Base-by-base conservation (phyloP, 2,329 filamentous ascomycete species). In the Lasiodiplodia citricola region DNA sequence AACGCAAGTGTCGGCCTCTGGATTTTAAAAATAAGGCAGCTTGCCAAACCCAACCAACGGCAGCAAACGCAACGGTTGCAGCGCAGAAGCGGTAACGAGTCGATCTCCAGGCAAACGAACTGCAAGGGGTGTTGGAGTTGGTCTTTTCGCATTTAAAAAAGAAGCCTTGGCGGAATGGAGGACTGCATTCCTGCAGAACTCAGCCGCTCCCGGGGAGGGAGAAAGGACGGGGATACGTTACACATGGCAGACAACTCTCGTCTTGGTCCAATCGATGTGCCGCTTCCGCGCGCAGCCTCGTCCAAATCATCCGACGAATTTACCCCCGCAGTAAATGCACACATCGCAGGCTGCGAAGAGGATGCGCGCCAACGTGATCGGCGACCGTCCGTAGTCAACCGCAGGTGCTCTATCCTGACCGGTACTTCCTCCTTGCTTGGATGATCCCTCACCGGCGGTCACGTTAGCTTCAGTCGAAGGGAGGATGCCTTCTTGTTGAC, bases 311-410 rank as follows among this genome's bases (percentile, higher is more conserved):
- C 74, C 76, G 3, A 75, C 69, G 57, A 75, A 80, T 44, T 79
- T 80, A 2, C 78, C 77, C 1, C 78, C 78, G 66, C 78, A 80
- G 68, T 79, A 80, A 21, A 79, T 73, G 64, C 78, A 80, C 41
- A 73, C 75, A 73, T 80, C 77, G 68, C 78, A 80, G 35, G 75
- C 75, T 14, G 74, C 68, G 51, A 79, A 79, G 2, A 80, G 58
- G 14, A 79, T 69, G 16, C 73, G 71, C 8, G 75, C 74, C 35
- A 80, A 68, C 3, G 75, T 76, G 4, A 64, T 57, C 28, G 63
- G 55, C 50, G n/a, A 41, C 41, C 50, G 54, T n/a, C 31, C 51
- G 5, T 35, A 21, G 23, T 63, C 35, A 28, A 35, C 44, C 4
- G 25, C n/a, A 21, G 64, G 23, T 37, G 54, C 38, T 67, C 13